Percentiles rank a stretch among this genome's conserved stretches.
phyloP scores from a whole-genome alignment of 2,329 filamentous ascomycete species.

The Cladorrhinum sp. region DNA sequence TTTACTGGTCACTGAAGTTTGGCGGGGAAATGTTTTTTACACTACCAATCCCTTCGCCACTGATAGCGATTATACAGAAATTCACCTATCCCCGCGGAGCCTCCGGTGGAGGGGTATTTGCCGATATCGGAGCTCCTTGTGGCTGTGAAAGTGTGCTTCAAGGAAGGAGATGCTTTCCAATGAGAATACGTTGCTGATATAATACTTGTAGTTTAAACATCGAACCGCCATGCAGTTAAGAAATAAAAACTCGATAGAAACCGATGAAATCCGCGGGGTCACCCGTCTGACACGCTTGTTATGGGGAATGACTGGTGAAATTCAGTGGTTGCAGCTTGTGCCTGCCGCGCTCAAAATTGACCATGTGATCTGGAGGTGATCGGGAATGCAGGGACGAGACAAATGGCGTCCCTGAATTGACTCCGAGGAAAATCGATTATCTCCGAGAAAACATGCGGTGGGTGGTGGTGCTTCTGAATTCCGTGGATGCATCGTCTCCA shows the following conservation, averaged over 20 bases:
- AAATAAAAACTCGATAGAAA: neutral
- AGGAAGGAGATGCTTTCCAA: too few species aligned
- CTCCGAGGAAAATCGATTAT: neutral
- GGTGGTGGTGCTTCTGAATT: neutral
- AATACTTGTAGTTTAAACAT: too few species aligned
- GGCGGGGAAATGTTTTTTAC: neutral
- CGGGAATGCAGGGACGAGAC: neutral
- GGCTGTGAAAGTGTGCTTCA: too few species aligned
- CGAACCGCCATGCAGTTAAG: too few species aligned
- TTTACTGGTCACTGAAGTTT: neutral
- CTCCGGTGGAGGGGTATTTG: neutral
- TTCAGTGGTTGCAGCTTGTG: neutral
- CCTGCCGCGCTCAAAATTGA: neutral
- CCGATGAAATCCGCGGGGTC: neutral
- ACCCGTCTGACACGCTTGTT: neutral
- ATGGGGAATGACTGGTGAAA: neutral
- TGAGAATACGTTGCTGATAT: neutral
- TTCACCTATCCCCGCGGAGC: too few species aligned
- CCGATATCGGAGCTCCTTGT: neutral
- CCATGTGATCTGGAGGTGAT: neutral
- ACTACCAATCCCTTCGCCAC: neutral
- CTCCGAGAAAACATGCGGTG: neutral
- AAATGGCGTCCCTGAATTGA: neutral
- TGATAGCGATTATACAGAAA: neutral
- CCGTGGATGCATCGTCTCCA: too few species aligned